These are phyloP conservation scores for Phytophthora rubi DNA, from an alignment of 352 stramenopile species.

Conservation along the genomic window DNA sequence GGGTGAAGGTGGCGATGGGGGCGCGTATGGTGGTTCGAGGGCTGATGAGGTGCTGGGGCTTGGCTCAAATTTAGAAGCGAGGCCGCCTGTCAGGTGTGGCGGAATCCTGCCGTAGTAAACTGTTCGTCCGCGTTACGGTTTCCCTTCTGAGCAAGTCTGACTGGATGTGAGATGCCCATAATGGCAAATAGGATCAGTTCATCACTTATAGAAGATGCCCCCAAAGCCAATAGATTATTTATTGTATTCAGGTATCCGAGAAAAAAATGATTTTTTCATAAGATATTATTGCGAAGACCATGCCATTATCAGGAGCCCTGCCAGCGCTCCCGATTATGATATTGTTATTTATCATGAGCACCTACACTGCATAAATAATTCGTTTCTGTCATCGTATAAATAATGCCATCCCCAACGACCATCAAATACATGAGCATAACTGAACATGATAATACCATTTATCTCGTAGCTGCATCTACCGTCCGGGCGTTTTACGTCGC, in stretches of 20 bases:
- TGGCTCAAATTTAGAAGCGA: not conserved
- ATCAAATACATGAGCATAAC: too few species aligned
- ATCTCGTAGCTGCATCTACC: too few species aligned
- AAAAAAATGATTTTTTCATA: not conserved
- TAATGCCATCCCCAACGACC: too few species aligned
- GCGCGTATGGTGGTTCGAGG: too few species aligned
- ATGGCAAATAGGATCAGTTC: not conserved
- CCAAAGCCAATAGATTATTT: not conserved
- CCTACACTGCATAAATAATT: too few species aligned
- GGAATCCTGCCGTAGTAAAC: not conserved
- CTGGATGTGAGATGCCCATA: not conserved
- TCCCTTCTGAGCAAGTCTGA: not conserved
- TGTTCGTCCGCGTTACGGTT: not conserved
- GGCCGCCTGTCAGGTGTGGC: not conserved
- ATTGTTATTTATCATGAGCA: too few species aligned
- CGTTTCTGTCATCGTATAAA: too few species aligned
- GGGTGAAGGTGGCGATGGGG: not conserved
- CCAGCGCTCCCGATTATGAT: too few species aligned
- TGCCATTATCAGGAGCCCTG: too few species aligned
- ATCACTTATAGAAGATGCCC: not conserved
- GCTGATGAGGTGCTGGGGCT: not conserved
- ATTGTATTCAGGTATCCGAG: not conserved
- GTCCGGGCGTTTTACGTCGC: too few species aligned
- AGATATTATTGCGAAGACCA: not conserved
- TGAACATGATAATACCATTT: too few species aligned